Base-by-base conservation (phyloP, 2,329 filamentous ascomycete species). In the Arthrobotrys musiformis region DNA sequence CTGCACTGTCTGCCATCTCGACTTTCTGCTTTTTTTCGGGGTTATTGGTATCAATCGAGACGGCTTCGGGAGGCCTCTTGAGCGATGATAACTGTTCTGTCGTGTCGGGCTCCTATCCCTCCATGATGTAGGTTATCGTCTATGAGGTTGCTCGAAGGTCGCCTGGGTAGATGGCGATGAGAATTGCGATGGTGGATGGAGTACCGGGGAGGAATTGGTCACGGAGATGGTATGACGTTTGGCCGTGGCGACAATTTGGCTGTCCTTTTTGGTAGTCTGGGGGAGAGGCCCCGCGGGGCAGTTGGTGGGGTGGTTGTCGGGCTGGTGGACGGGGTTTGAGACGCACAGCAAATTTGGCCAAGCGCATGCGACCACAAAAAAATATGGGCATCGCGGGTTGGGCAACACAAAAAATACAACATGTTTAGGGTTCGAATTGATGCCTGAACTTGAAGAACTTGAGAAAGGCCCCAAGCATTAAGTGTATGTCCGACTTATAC, bases 1-100 rank as follows among this genome's bases (percentile, higher is more conserved):
- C 66, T 40, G 64, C 17, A n/a, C 19, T 26, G 4, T 70, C 73
- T 13, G 46, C 60, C 73, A 70, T 70, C 24, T 69, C 52, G 30
- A 40, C 37, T 50, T 70, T 70, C 48, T 40, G 37, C 11, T 24
- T 40, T 46, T 76, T 62, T 13, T 15, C 11, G 28, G 24, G 8
- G 9, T 24, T 50, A 17, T 4, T 35, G 33, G 13, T 26, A 30
- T 52, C 58, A n/a, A 66, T n/a, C 15, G 26, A 22, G 42, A 30
- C 28, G 2, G 28, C 6, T 19, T 60, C 30, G 24, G 19, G 40
- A 15, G 30, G 15, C 26, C 26, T 48, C 37, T 64, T 17, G 26
- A 46, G 35, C 33, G 35, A 44, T 7, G 58, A 35, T 42, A 26
- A 26, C 46, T 56, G 40, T 8, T 9, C 22, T 64, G 7, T 52